Base-by-base conservation (phyloP, 23 red algal genomes). In the Gracilaria vermiculophylla region DNA sequence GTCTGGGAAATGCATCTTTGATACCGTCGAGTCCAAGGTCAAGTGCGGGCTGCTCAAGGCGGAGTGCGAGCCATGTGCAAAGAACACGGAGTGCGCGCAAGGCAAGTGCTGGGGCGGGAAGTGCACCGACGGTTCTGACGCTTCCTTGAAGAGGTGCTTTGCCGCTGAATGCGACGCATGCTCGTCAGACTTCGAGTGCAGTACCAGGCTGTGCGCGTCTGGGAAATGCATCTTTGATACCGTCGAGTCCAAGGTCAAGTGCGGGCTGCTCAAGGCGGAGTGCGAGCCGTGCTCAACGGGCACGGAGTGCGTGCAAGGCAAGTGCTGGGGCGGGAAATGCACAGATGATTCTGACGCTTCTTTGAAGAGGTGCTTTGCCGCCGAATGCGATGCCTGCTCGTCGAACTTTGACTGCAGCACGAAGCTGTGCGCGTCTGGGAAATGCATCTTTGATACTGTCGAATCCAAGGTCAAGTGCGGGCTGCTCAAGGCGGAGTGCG, bases 381-480 rank as follows among this genome's bases (percentile, higher is more conserved):
- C n/a, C n/a, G n/a, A n/a, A n/a, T n/a, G 84, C 32, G 69, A n/a
- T 3, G 2, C 44, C 17, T 88, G 84, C 49, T 9, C 11, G 5
- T 44, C 31, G 2, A 24, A 44, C 12, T 88, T 64, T 21, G 34
- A 62, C n/a, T 88, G 84, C 72, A 70, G 50, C 21, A 88, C 67
- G 17, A 53, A 53, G 32, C 34, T 40, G 5, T 88, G 84, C 35
- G 52, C 17, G 53, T 16, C 20, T 9, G 33, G 58, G 14, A 87
- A 87, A 47, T 87, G 82, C 39, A 61, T 87, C 24, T 87, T 51
- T 37, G 29, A 60, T 31, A 88, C 69, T 17, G 19, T 17, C 5
- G 66, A 9, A 37, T 88, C 84, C 1, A 60, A 27, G 42, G 66
- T 45, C 35, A 88, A 88, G 37, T 88, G 84, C 84, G 62, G 62